phyloP scores from a whole-genome alignment of 2,329 filamentous ascomycete species.

The Cordyceps fumosorosea region DNA sequence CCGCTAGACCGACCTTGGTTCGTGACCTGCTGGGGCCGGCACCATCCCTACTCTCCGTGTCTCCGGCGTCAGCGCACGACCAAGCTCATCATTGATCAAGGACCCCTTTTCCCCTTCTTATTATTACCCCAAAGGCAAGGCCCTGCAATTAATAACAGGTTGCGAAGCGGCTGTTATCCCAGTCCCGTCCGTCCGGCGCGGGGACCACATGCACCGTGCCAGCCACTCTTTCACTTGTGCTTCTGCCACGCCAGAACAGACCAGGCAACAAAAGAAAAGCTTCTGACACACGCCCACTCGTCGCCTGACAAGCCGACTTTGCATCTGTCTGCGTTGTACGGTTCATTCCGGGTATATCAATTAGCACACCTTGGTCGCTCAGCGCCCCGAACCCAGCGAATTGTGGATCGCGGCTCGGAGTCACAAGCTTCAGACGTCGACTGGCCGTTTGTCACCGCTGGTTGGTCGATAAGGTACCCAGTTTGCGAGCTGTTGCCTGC shows the following conservation, averaged over 20 bases:
- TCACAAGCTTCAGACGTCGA: slow-evolving; percentile 10
- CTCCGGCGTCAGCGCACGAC: slow-evolving; percentile 6
- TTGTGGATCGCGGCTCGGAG: slow-evolving; percentile 13
- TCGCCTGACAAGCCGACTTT: slow-evolving; percentile 1
- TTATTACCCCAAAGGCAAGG: not conserved
- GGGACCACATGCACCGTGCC: slow-evolving; percentile 4
- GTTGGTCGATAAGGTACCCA: slow-evolving; percentile 12
- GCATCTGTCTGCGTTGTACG: slow-evolving; percentile 6
- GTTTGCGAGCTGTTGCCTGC: not conserved
- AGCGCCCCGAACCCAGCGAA: slow-evolving; percentile 13
- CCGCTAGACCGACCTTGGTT: not conserved
- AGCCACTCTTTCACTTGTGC: not conserved
- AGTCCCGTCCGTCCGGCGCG: slow-evolving; percentile 4
- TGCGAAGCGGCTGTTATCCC: slow-evolving; percentile 8
- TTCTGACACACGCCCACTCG: not conserved
- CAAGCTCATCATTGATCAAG: not conserved
- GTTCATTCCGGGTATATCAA: slow-evolving; percentile 1
- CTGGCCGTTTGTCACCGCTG: not conserved
- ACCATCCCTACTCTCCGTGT: slow-evolving; percentile 12
- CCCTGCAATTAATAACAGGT: not conserved
- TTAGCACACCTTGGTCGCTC: not conserved
- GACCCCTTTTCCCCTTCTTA: slow-evolving; percentile 1
- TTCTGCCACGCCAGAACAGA: not conserved
- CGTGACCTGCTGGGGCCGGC: slow-evolving; percentile 10
- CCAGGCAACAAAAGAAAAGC: not conserved